These are phyloP conservation scores for Kazachstania viticola DNA, from an alignment of 805 yeast species.

Conservation along the genomic window DNA sequence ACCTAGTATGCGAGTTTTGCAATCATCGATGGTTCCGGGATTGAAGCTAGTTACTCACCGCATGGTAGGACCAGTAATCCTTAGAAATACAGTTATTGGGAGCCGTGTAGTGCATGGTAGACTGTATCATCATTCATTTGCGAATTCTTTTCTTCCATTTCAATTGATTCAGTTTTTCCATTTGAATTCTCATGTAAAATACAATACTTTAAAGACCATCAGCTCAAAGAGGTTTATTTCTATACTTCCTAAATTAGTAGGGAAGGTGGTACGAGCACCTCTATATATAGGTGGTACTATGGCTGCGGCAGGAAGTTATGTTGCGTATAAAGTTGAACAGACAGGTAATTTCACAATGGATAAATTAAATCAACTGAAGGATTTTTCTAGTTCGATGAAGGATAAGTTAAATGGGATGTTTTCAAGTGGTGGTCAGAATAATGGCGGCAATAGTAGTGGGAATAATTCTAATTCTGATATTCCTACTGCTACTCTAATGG, in stretches of 20 bases:
- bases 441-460: slow-evolving; percentile 48
- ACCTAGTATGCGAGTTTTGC: too few species aligned
- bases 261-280: slow-evolving; percentile 50
- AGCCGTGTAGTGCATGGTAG: slow-evolving; percentile 2
- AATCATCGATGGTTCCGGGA: too few species aligned
- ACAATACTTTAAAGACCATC: slow-evolving; percentile 2
- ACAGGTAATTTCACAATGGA: slow-evolving; percentile 65
- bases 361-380: slow-evolving; percentile 49
- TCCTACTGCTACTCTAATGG: slow-evolving; percentile 23
- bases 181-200: slow-evolving; percentile 2
- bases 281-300: slow-evolving; percentile 81
- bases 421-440: slow-evolving; percentile 28
- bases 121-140: slow-evolving; percentile 14
- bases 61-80: too few species aligned
- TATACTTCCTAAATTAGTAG: slow-evolving; percentile 41
- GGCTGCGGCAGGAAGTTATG: slow-evolving; percentile 90
- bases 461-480: slow-evolving; percentile 28
- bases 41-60: too few species aligned
- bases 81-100: too few species aligned
- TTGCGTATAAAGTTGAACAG: slow-evolving; percentile 85
- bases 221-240: slow-evolving; percentile 21
- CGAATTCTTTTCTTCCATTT: slow-evolving; percentile 11
- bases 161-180: slow-evolving; percentile 10
- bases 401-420: slow-evolving; percentile 28
- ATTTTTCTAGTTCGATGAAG: slow-evolving; percentile 42